Conservation (phyloP, 108 stramenopile species). For the Cyclostephanos tholiformis region DNA sequence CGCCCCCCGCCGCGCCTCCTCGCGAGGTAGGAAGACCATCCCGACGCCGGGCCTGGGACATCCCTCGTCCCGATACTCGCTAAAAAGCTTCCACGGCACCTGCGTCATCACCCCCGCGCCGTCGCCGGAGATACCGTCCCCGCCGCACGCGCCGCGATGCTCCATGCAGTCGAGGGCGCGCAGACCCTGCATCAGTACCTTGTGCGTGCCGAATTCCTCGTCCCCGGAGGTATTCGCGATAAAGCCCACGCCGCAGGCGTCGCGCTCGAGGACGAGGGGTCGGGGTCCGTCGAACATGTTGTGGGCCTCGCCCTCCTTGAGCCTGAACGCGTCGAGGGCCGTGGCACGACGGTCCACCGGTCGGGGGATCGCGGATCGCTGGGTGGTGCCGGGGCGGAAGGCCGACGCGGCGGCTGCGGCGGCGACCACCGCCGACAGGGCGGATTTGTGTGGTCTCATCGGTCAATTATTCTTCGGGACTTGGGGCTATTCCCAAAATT, state of each 20-base stretch:
- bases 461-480: neutral
- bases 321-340: slow-evolving; percentile 34
- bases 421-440: slow-evolving; percentile 16
- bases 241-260: slow-evolving; percentile 98
- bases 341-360: neutral
- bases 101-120: slow-evolving; percentile 95
- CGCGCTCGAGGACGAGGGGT: slow-evolving; percentile 86
- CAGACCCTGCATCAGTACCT: slow-evolving; percentile 75
- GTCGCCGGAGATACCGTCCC: slow-evolving; percentile 89
- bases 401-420: slow-evolving; percentile 8
- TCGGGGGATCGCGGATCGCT: neutral
- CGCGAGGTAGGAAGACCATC: slow-evolving; percentile 92
- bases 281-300: slow-evolving; percentile 88
- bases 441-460: slow-evolving; percentile 2
- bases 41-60: slow-evolving; percentile 88
- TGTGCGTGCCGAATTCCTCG: slow-evolving; percentile 76
- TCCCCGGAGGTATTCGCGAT: slow-evolving; percentile 81
- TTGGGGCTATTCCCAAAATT: no score
- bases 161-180: slow-evolving; percentile 86
- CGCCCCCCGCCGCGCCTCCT: slow-evolving; percentile 63
- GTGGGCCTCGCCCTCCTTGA: slow-evolving; percentile 39
- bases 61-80: slow-evolving; percentile 61
- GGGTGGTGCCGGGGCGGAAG: slow-evolving; percentile 8
- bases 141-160: slow-evolving; percentile 88
- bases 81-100: slow-evolving; percentile 93